phyloP scores from a whole-genome alignment of 768 basidiomycete species.

The Leccinellum albellum region DNA sequence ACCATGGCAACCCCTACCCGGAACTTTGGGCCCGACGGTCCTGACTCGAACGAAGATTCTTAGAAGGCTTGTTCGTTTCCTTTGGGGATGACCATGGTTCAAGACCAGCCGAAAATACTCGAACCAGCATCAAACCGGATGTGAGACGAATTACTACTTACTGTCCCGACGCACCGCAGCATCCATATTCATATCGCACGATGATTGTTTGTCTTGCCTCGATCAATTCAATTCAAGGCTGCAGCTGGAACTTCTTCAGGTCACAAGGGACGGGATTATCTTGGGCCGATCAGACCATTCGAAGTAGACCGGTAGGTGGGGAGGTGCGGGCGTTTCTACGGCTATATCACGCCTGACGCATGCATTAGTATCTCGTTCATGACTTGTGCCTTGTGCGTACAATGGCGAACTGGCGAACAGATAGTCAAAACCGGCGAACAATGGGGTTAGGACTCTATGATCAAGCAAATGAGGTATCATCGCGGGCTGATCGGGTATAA shows the following conservation, averaged over 20 bases:
- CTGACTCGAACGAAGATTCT: neutral
- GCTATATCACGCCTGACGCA: neutral
- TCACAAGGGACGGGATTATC: neutral
- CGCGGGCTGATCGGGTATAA: neutral
- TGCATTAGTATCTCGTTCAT: neutral
- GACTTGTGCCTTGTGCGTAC: neutral
- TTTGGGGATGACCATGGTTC: neutral
- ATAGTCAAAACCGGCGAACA: constrained; percentile 19
- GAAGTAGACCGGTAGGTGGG: neutral
- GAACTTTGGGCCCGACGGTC: neutral
- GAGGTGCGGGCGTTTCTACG: neutral
- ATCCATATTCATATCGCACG: neutral
- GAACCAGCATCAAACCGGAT: neutral
- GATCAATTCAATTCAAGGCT: neutral
- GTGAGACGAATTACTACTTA: neutral
- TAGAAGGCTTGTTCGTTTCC: neutral
- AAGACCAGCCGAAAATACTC: neutral
- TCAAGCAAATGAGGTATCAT: constrained; percentile 14
- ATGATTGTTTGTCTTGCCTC: neutral
- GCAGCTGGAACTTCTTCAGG: neutral
- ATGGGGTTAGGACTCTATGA: constrained; percentile 4
- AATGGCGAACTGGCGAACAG: constrained; percentile 2
- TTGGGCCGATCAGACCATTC: neutral
- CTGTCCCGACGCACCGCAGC: neutral
- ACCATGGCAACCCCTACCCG: constrained; percentile 5